These are phyloP conservation scores for Alternaria conjuncta DNA, from an alignment of 2,329 filamentous ascomycete species.

Conservation along the genomic window DNA sequence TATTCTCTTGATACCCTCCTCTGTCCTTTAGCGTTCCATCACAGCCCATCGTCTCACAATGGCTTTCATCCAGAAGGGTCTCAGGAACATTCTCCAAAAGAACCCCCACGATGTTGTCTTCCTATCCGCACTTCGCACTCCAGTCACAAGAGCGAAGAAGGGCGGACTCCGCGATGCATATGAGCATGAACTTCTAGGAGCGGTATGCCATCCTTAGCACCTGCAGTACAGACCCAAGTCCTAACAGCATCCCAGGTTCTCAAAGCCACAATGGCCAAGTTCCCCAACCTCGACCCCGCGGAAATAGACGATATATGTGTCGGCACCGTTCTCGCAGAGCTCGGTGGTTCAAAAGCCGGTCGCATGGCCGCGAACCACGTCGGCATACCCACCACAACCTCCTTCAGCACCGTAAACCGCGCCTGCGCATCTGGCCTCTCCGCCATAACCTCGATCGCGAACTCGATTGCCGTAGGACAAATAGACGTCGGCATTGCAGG, in stretches of 20 bases:
- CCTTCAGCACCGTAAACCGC: conserved; percentile 86
- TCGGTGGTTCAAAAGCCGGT: conserved; percentile 87
- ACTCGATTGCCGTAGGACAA: conserved; percentile 75
- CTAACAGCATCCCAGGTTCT: conserved; percentile 52
- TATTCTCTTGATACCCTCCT: conserved; percentile 7
- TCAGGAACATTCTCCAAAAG: conserved; percentile 79
- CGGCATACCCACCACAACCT: conserved; percentile 73
- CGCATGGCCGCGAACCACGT: conserved; percentile 90
- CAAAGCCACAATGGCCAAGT: conserved; percentile 72
- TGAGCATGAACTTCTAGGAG: conserved; percentile 83
- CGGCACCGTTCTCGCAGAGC: conserved; percentile 87
- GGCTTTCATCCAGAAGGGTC: conserved; percentile 64
- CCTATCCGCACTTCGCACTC: conserved; percentile 87
- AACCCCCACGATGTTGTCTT: conserved; percentile 83
- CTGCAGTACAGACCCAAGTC: conserved; percentile 48
- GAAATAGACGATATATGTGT: conserved; percentile 81
- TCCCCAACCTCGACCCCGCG: conserved; percentile 73
- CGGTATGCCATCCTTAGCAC: conserved; percentile 49
- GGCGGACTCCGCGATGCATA: conserved; percentile 86
- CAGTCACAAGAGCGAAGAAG: conserved; percentile 82
- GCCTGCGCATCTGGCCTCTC: conserved; percentile 82
- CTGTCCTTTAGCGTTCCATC: conserved; percentile 21
- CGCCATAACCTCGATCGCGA: conserved; percentile 75
- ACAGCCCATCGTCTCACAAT: conserved; percentile 34
- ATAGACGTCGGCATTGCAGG: conserved; percentile 80